Evolutionary conservation across 2,329 filamentous ascomycete genomes (phyloP), one percentile per base, ranked within the genome.

Genomic region (Fusarium begoniae): DNA sequence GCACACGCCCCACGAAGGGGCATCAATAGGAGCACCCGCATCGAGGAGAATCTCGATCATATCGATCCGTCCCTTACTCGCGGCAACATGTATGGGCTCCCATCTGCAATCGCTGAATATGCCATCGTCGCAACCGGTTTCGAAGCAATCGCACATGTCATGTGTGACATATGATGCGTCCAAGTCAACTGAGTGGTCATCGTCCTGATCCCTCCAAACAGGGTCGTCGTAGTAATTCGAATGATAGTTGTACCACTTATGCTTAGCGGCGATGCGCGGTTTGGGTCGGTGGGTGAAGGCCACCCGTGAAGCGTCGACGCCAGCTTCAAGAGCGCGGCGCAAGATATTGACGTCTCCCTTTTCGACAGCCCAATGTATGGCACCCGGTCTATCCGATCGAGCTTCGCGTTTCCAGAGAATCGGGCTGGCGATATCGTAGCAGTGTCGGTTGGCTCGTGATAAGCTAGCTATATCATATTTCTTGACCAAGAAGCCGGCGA

Each of bases 231-330:
- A 79, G 38, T 79, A 79, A 40, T 68, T 69, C 50, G 68, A 76
- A 58, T 79, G 77, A 38, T 77, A 79, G 35, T 79, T 79, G 66
- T 77, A 79, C 77, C 77, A 79, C 56, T 79, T 79, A 45, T 78
- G 70, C 26, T 35, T 54, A 26, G 64, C 35, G 20, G 69, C 45
- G 60, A 79, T 79, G 55, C 69, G 75, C 45, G 74, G 75, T 68
- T 79, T 79, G 54, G 77, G 75, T 50, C 75, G 73, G 51, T 79
- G 77, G 15, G 77, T 70, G 43, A 69, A 79, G 51, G 77, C 77
- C 50, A 74, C 44, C n/a, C 75, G 77, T 37, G 60, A 76, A 18
- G 77, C 69, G 24, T 57, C 57, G 44, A 79, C 69, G 32, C 77
- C 77, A 41, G 77, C 75, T 32, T 77, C 72, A 40, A 79, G 77